Evolutionary conservation across 306 rosid genomes (phyloP).

Genomic region (Ormosia emarginata): DNA sequence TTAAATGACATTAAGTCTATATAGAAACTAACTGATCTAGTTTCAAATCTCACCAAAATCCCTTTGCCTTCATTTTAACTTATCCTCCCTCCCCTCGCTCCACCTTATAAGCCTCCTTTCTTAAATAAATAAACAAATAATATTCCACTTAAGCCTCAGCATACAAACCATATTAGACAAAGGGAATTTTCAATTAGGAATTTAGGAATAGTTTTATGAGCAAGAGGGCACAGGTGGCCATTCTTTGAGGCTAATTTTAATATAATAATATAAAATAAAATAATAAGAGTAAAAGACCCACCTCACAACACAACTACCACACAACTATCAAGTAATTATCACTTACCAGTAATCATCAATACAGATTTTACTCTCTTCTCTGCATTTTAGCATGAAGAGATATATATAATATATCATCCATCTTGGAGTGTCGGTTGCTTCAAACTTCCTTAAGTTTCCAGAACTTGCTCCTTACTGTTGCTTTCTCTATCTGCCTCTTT

Average conservation of each 20-base stretch:
- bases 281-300: not conserved
- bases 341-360: not conserved
- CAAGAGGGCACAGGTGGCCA: not conserved
- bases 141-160: not conserved
- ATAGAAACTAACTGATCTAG: too few relatives aligned
- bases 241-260: not conserved
- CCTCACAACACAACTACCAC: not conserved
- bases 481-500: not conserved
- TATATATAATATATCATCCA: not conserved
- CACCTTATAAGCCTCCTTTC: too few relatives aligned
- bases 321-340: not conserved
- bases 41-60: too few relatives aligned
- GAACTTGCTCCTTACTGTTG: not conserved
- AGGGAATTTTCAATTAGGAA: not conserved
- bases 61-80: too few relatives aligned
- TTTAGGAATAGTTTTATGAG: not conserved
- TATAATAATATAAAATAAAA: too few relatives aligned
- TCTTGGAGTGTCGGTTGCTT: not conserved
- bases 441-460: conserved; percentile 16
- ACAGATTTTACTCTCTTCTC: not conserved
- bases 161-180: not conserved
- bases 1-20: too few relatives aligned
- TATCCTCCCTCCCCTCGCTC: too few relatives aligned
- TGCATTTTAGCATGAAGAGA: not conserved
- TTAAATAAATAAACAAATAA: too few relatives aligned